Evolutionary conservation across 2,329 filamentous ascomycete species (phyloP), one percentile per base, ranked within the genome.

Genomic region (Colletotrichum nymphaeae): DNA sequence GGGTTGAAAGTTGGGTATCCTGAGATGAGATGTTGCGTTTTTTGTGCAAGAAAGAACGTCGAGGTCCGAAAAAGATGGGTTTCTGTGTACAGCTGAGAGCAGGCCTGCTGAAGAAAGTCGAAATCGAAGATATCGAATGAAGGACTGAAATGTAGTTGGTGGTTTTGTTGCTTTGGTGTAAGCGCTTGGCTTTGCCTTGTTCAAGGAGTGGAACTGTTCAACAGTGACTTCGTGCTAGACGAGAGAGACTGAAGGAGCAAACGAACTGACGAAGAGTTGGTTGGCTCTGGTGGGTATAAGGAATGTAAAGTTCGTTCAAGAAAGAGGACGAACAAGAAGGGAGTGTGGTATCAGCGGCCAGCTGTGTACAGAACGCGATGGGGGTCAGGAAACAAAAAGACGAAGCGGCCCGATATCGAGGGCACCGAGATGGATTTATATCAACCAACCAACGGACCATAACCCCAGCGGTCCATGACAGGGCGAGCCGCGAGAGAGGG

Each of bases 151-250:
- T 35, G 37, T 28, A 67, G 37, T 70, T 64, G 60, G 60, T 53
- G 42, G 16, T 49, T 49, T 19, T 49, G 16, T 53, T 56, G 46
- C 12, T 26, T 49, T 49, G 66, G 56, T 42, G 68, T 62, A 66
- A 74, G 72, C 72, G 42, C 69, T 74, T 32, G 72, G 69, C 63
- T 68, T 37, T 22, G 53, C 35, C 22, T 56, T 59, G 32, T 32
- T 57, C 35, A 73, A 73, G 53, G 72, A 74, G 55, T 55, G 69
- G 62, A 49, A 75, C 73, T 75, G 73, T 63, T 75, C 73, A 74
- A 75, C 70, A 75, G 73, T 63, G n/a, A 63, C 56, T 73, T 32
- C 55, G 35, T 57, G 37, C 28, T 56, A 8, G 32, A 32, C 24
- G 60, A 70, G 66, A 69, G 58, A 26, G 63, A 66, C 63, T 69